Percentiles rank a stretch among this genome's conserved stretches.
Evolutionary conservation across 2,329 filamentous ascomycete species (phyloP).

Genomic region (Cytospora paraplurivora): DNA sequence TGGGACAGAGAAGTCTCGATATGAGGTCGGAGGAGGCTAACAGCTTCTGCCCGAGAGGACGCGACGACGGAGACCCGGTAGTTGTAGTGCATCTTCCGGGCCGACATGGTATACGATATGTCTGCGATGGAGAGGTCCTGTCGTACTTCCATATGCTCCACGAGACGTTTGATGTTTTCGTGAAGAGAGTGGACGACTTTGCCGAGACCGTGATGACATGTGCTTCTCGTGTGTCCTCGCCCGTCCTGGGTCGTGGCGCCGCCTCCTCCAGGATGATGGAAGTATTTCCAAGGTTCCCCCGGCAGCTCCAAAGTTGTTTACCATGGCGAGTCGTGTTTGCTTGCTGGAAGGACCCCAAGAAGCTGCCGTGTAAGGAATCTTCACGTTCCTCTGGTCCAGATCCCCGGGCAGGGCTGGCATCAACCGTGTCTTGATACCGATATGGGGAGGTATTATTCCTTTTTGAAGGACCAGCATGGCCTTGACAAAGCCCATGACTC

Average conservation of each 20-base stretch:
- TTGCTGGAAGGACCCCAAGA: not conserved
- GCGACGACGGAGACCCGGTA: no score
- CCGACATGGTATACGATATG: no score
- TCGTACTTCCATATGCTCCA: not conserved
- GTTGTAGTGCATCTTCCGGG: no score
- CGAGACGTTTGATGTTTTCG: not conserved
- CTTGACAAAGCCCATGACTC: slow-evolving; percentile 48
- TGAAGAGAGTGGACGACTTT: not conserved
- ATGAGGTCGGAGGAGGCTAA: slow-evolving; percentile 28
- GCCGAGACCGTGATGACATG: slow-evolving; percentile 3
- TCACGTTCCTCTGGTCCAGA: not conserved
- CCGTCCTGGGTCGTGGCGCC: no score
- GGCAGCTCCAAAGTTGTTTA: slow-evolving; percentile 22
- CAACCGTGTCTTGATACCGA: slow-evolving; percentile 45
- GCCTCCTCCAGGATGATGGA: slow-evolving; percentile 11
- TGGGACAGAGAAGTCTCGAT: no score
- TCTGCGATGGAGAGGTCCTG: no score
- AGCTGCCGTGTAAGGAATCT: not conserved
- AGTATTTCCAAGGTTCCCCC: slow-evolving; percentile 16
- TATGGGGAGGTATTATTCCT: slow-evolving; percentile 51
- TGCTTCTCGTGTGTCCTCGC: not conserved
- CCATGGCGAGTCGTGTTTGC: not conserved
- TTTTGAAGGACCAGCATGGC: slow-evolving; percentile 53
- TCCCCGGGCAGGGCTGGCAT: slow-evolving; percentile 9
- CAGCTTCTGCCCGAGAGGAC: no score